Evolutionary conservation across 441 rosid species (phyloP), one percentile per base, ranked within the genome.

Genomic region (Geranium incanum): DNA sequence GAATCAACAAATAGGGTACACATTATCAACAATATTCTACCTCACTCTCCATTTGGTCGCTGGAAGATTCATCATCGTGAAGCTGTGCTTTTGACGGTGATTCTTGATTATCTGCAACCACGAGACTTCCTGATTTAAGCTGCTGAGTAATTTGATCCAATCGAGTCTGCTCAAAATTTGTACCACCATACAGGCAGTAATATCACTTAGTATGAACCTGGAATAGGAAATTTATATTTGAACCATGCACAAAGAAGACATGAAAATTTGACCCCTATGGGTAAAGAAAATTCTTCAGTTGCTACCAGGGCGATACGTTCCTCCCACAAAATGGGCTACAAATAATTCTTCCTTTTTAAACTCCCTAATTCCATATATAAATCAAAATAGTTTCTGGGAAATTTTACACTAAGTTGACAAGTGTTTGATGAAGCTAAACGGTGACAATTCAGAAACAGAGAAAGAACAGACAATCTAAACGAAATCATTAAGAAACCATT

Each of bases 161-260:
- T 62, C 99, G 93, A 86, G 87, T 90, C 99, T 92, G 96, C 87
- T 85, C 92, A 87, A 87, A 85, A 85, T 84, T 80, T 74, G 82
- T 75, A 83, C 74, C 85, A 82, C 75, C 80, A 80, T n/a, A 77
- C 45, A 82, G 79, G 86, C 76, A 81, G 82, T 76, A 78, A 82
- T 81, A 84, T 90, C 90, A 86, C 90, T 88, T 81, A 89, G 74
- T 76, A 76, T 84, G 11, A 81, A 86, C 88, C 90, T 86, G 86
- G 91, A 82, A 86, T 66, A 74, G 81, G 81, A 86, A 84, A 84
- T 83, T 85, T 82, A 86, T 81, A 85, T 83, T 85, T 75, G 79
- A 84, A 79, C 77, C 81, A 78, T 83, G 84, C 85, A 85, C 86
- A 84, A 5, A 80, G 84, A 84, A 76, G 81, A 79, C 83, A 75